phyloP scores from a whole-genome alignment of 2,329 filamentous ascomycete species.

The Fusarium sp. region DNA sequence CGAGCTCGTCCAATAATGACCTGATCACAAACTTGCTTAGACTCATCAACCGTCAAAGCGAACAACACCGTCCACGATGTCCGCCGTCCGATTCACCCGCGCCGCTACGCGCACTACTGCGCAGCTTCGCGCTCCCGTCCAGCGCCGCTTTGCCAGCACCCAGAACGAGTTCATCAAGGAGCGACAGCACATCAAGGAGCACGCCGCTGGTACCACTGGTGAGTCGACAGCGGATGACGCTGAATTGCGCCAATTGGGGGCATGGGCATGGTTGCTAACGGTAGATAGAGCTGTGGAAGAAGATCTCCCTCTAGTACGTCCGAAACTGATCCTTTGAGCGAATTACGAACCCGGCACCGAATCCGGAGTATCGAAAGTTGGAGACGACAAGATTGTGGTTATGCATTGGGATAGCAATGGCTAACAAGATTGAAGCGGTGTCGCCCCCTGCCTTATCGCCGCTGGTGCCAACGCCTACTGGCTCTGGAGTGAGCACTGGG shows the following conservation, averaged over 20 bases:
- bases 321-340: conserved; percentile 39
- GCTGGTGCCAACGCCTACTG: conserved; percentile 85
- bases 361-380: conserved; percentile 30
- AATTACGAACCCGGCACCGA: conserved; percentile 41
- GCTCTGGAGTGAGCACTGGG: conserved; percentile 96
- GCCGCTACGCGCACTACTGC: conserved; percentile 70
- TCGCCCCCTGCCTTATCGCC: conserved; percentile 77
- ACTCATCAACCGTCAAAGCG: conserved; percentile 41
- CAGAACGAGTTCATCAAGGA: conserved; percentile 96
- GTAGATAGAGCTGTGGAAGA: conserved; percentile 86
- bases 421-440: conserved; percentile 67
- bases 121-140: conserved; percentile 68
- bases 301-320: conserved; percentile 94
- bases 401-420: conserved; percentile 14
- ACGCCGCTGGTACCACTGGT: conserved; percentile 88
- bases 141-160: conserved; percentile 78
- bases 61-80: conserved; percentile 63
- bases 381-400: conserved; percentile 18
- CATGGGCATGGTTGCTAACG: conserved; percentile 48
- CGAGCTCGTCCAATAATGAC: conserved; percentile 51
- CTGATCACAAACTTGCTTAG: conserved; percentile 49
- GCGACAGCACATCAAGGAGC: conserved; percentile 88
- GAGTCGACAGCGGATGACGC: conserved; percentile 55
- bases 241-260: conserved; percentile 36
- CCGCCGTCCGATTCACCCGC: conserved; percentile 71